Evolutionary conservation across 768 basidiomycete genomes (phyloP).

Genomic region (Mycena filopes): DNA sequence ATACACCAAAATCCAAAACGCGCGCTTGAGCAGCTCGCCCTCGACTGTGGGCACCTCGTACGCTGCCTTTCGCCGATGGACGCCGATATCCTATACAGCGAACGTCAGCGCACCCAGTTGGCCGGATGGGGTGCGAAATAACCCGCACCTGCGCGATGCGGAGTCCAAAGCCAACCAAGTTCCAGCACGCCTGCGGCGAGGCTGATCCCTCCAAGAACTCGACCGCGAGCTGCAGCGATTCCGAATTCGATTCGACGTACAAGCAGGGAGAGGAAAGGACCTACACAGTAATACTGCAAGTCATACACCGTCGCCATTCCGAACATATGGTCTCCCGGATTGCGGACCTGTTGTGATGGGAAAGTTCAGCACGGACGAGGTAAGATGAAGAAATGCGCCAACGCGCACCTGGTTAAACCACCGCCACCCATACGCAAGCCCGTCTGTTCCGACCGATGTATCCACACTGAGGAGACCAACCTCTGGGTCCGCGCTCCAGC

Average conservation of each 20-base stretch:
- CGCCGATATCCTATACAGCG: constrained; percentile 2
- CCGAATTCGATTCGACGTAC: not conserved
- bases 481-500: constrained; percentile 66
- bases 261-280: constrained; percentile 30
- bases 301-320: constrained; percentile 76
- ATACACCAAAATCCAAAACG: constrained; percentile 52
- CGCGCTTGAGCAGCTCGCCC: constrained; percentile 68
- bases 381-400: no score
- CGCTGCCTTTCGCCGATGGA: not conserved
- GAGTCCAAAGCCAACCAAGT: constrained; percentile 60
- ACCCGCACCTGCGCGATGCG: constrained; percentile 42
- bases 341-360: constrained; percentile 41
- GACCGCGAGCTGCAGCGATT: constrained; percentile 57
- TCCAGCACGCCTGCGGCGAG: constrained; percentile 74
- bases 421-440: constrained; percentile 67
- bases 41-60: constrained; percentile 49
- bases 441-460: not conserved
- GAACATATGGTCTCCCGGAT: constrained; percentile 69
- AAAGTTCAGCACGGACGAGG: not conserved
- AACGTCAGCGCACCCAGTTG: no score
- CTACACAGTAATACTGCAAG: constrained; percentile 71
- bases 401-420: constrained; percentile 73
- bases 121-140: no score
- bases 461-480: constrained; percentile 38
- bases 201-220: constrained; percentile 66